Evolutionary conservation across 148 eudicot genomes (phyloP), one percentile per base, ranked within the genome.

Genomic region (Amaranthus palmeri): DNA sequence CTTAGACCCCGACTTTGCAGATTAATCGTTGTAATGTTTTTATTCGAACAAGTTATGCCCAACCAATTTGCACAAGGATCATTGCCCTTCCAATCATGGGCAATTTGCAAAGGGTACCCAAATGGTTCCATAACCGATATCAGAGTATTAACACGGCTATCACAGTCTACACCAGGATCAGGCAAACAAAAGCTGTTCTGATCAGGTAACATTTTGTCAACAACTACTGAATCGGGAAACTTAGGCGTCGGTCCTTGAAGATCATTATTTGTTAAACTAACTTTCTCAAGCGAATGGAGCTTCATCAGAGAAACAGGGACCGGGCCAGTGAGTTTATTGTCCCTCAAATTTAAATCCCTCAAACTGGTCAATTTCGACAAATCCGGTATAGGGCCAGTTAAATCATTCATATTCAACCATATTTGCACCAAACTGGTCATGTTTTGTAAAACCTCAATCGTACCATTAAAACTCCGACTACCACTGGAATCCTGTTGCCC

Each of bases 371-470:
- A 77, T 50, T 62, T 70, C 0, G 90, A 82, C 50, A 93, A 76
- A 48, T 93, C 91, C 7, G 98, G 98, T n/a, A 93, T 81, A 3
- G 92, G 91, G 65, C 98, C 97, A 0, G 93, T 80, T 62, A 91
- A 86, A 3, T 65, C 76, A 65, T 93, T 93, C 62, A 64, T 72
- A 7, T 91, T 87, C 57, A 91, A 68, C 98, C 92, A 91, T 52
- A 85, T 80, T 54, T 89, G 78, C 15, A 77, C 80, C 78, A 93
- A 79, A 14, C 75, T 74, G 5, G 92, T 91, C 97, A 91, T 91
- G 64, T 89, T 87, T 57, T 83, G 85, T 62, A 93, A 48, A 14
- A 93, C 86, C 14, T 69, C 77, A 10, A 93, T 73, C 4, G 89
- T 76, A 6, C 98, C 98, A 64, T 76, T 82, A 55, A 93, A 81